Base-by-base conservation (phyloP, 23 red algal genomes). In the Cyanidiococcus yangmingshanensis region DNA sequence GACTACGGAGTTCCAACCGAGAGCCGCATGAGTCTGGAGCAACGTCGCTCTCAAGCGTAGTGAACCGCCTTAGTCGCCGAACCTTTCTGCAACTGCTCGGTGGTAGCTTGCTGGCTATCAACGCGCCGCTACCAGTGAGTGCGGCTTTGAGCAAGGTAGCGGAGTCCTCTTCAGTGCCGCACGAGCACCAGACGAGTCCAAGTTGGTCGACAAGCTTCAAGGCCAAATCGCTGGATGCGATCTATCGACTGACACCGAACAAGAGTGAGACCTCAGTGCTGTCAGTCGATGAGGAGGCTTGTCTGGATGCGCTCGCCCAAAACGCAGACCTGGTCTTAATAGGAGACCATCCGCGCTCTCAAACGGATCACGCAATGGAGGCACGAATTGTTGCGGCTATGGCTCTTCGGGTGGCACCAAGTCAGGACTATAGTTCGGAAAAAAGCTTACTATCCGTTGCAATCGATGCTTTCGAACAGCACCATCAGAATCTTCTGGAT, bases 391-490 rank as follows among this genome's bases (percentile, higher is more conserved):
- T 71, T 12, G 63, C 63, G 3, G 63, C n/a, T 2, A 17, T 71
- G 63, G 21, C 63, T 7, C 63, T 71, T 25, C 63, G 32, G 3
- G 45, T 54, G 12, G 45, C 45, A 54, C 45, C 45, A 7, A 54
- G 21, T 21, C 45, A 54, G 21, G 45, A 54, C 45, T 54, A 54
- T 21, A 54, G 45, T 21, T 21, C 7, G 21, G 45, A 54, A 21
- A 54, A 21, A 21, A 54, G 45, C 45, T 37, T 27, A 25, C 54
- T 90, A 27, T 75, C 74, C 26, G 81, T 90, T 27, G 87, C 76
- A 1, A 77, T 85, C 25, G 87, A 90, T 58, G 80, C 80, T 76
- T 76, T 90, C 2, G 77, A 90, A 54, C 30, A 40, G 38, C 35
- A 36, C 0, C 80, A 85, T 18, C 87, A 90, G 76, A 50, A 38